Percentiles rank a stretch among this genome's conserved stretches.
These are phyloP conservation scores for Linnemannia elongata DNA, from an alignment of 192 early-diverging fungal genomes.

Conservation along the genomic window DNA sequence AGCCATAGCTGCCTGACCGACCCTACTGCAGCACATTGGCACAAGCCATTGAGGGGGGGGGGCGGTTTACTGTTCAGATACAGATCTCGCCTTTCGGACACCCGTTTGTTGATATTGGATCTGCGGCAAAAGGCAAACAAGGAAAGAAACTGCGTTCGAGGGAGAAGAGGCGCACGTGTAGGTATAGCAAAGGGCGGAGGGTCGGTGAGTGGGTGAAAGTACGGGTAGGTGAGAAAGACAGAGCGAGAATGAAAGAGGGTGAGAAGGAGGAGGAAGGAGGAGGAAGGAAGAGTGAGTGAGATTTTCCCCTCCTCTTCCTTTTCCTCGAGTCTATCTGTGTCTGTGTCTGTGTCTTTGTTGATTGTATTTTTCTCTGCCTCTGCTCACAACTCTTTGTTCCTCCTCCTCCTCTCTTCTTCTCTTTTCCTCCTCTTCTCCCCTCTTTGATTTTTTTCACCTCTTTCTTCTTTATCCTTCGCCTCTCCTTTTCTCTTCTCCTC, in stretches of 20 bases:
- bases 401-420: background rate
- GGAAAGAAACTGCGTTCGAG: no score
- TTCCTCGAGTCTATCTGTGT: background rate
- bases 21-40: no score
- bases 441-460: background rate
- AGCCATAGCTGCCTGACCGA: no score
- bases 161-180: no score
- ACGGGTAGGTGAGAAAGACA: background rate
- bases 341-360: no score
- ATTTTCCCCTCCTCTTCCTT: background rate
- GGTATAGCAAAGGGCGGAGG: background rate
- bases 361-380: background rate
- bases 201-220: background rate
- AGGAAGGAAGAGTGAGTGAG: background rate
- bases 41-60: no score
- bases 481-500: background rate
- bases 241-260: background rate
- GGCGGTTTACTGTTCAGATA: no score
- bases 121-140: no score
- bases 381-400: no score
- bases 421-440: background rate
- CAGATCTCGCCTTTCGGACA: no score
- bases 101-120: no score
- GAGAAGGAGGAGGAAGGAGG: background rate
- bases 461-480: background rate